phyloP scores from a whole-genome alignment of 805 yeast genomes.

The Scheffersomyces lignosus region DNA sequence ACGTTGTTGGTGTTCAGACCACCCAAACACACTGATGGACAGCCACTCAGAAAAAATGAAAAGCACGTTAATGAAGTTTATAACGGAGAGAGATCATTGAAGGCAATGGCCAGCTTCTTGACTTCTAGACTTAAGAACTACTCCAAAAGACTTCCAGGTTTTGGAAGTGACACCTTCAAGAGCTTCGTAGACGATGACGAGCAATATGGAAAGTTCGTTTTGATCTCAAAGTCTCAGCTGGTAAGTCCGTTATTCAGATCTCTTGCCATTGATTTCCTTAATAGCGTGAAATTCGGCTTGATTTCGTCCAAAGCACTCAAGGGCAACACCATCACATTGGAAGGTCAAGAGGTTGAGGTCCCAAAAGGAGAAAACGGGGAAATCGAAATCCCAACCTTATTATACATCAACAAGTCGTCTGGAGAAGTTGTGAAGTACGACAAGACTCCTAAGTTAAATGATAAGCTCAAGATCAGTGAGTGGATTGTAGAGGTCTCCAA shows the following conservation, averaged over 20 bases:
- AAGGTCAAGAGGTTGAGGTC: conserved; percentile 20
- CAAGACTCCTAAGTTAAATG: conserved; percentile 23
- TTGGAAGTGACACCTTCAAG: conserved; percentile 20
- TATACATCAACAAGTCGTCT: conserved; percentile 20
- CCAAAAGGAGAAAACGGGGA: conserved; percentile 16
- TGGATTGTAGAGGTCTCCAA: conserved; percentile 32
- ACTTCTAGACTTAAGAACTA: conserved; percentile 65
- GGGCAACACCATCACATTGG: conserved; percentile 12
- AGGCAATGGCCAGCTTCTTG: conserved; percentile 54
- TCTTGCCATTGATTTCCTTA: conserved; percentile 69
- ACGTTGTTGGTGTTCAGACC: conserved; percentile 82
- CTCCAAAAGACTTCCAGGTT: conserved; percentile 49
- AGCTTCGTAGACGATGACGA: conserved; percentile 27
- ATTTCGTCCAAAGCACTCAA: conserved; percentile 29
- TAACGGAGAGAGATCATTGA: conserved; percentile 59
- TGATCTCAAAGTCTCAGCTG: conserved; percentile 51
- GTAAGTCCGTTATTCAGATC: conserved; percentile 60
- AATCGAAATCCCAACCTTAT: conserved; percentile 26
- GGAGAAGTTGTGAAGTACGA: conserved; percentile 21
- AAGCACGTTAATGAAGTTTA: conserved; percentile 51
- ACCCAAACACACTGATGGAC: conserved; percentile 51
- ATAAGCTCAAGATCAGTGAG: conserved; percentile 28
- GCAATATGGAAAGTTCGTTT: conserved; percentile 44
- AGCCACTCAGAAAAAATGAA: conserved; percentile 16
- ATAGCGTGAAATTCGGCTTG: conserved; percentile 48